Evolutionary conservation across 192 early-diverging fungal genomes (phyloP).

Genomic region (Backusella parvicylindrica): DNA sequence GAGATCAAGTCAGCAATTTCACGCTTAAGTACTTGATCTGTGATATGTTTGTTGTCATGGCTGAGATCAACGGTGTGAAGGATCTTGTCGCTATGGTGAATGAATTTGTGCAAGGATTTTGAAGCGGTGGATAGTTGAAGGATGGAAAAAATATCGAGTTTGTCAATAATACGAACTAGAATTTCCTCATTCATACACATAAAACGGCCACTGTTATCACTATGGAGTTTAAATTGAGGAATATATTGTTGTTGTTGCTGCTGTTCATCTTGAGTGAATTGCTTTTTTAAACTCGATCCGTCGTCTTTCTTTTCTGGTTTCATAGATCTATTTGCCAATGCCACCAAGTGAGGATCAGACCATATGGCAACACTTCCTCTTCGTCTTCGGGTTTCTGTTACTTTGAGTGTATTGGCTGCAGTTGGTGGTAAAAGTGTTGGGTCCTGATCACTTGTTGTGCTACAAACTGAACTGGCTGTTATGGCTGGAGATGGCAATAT

Average conservation of each 20-base stretch:
- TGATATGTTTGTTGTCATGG: slow-evolving; percentile 56
- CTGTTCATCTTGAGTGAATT: background rate
- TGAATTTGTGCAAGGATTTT: background rate
- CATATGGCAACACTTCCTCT: slow-evolving; percentile 77
- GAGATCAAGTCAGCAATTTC: slow-evolving; percentile 43
- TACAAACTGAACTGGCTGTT: slow-evolving; percentile 18
- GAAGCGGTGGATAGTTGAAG: background rate
- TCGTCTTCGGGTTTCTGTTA: slow-evolving; percentile 37
- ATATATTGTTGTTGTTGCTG: too few relatives aligned
- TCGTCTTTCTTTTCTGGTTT: background rate
- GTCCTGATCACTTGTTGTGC: slow-evolving; percentile 30
- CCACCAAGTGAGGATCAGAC: slow-evolving; percentile 66
- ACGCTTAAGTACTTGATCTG: slow-evolving; percentile 36
- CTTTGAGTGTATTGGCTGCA: slow-evolving; percentile 30
- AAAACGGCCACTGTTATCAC: background rate
- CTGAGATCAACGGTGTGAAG: slow-evolving; percentile 52
- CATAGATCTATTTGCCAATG: slow-evolving; percentile 49
- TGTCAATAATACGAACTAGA: background rate
- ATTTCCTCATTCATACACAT: background rate
- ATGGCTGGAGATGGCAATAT: background rate
- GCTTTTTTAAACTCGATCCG: background rate
- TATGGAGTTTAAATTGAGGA: background rate
- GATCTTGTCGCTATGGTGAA: slow-evolving; percentile 21
- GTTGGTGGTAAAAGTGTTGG: slow-evolving; percentile 32
- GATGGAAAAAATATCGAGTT: background rate